Evolutionary conservation across 1,139 yeast species (phyloP), one percentile per base, ranked within the genome.

Genomic region (Kodamaea fungicola): DNA sequence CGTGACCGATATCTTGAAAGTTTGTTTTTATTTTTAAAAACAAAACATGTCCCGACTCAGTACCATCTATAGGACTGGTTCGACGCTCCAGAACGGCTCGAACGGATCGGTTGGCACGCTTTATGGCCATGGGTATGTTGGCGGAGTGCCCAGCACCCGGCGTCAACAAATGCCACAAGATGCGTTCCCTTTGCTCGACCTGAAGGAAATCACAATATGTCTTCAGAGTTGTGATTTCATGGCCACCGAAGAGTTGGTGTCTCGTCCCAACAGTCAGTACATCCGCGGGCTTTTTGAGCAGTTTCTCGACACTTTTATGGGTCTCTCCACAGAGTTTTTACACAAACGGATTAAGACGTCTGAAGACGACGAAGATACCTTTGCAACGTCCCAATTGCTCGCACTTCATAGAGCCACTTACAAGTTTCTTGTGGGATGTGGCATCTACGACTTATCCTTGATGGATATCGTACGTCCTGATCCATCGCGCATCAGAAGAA

Each of bases 401-500:
- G 76, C 79, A 1, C 61, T 83, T 24, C 83, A 80, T 42, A 62
- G 80, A 32, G 76, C 78, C 6, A 74, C 86, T 42, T 71, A 70
- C 51, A 73, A 72, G 47, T 85, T 87, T 53, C 70, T 86, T 48
- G 69, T 71, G 36, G 81, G 76, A 40, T 82, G 92, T 54, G 96
- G 96, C 0, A 76, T 88, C 3, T 70, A 76, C 40, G 96, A 89
- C 57, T 84, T 88, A 51, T 74, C 81, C 31, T 66, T 88, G 38
- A 70, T 76, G 63, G 97, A 89, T 59, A 64, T 76, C 21, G 50
- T 59, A 44, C 52, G 64, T 31, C 97, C 97, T 0, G 96, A 88
- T 19, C 71, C 86, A 0, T 61, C 59, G 33, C 65, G 95, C 40
- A 69, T 79, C 3, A 64, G 80, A 45, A 67, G 94, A 34, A 71